Evolutionary conservation across 1,139 yeast species (phyloP), one percentile per base, ranked within the genome.

Genomic region (Debaryomyces sp.): DNA sequence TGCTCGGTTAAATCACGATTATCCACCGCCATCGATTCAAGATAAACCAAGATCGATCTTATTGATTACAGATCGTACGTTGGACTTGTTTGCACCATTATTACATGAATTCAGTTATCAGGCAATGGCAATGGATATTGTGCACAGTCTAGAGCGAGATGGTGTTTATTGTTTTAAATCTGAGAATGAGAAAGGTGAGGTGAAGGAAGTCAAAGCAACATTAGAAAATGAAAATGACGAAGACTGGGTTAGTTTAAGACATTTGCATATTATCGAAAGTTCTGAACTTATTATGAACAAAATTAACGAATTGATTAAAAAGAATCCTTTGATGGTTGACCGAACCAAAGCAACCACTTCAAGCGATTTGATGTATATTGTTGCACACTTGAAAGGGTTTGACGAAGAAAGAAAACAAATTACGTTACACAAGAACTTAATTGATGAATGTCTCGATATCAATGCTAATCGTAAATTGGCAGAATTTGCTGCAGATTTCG

Each of bases 31-130:
- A 0, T 74, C 78, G 2, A 71, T 72, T 13, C 77, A 79, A 43
- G 73, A 77, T 44, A 74, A 86, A 54, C 89, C 89, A 13, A 77
- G 96, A 55, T 81, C 97, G 0, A 77, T 89, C 1, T 77, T 92
- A 56, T 66, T 94, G 45, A 82, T 94, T 29, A 74, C 89, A 5
- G 99, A 94, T 66, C 77, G 99, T 53, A 79, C 96, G 0, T 65
- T 91, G 63, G 99, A 95, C 65, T 74, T 88, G 49, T 81, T 82
- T 60, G 89, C 96, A 4, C 97, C 98, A 0, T 65, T 95, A 43
- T 68, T 92, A 47, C 99, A 94, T 66, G 97, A 91, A 63, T 90
- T 92, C 67, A 82, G 87, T n/a, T 95, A 91, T 66, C 96, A 94
- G 66, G 94, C 97, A 6, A 86, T 92, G 89, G 88, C 94, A 13